phyloP scores from a whole-genome alignment of 345 rosid species.

The Laguncularia racemosa region DNA sequence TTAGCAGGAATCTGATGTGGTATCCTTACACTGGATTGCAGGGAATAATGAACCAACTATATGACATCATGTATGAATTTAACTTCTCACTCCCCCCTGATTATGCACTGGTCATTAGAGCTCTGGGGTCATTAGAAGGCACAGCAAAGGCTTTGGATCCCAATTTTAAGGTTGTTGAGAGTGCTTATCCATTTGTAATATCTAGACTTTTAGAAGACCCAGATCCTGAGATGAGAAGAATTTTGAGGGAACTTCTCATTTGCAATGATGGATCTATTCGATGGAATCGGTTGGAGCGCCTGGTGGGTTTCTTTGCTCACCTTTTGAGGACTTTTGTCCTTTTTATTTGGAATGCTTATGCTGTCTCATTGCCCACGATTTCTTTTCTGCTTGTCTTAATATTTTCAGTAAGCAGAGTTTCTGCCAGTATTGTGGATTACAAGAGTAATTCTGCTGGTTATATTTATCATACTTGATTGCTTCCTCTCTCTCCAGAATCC shows the following conservation, averaged over 20 bases:
- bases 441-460: no score
- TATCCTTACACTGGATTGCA: slow-evolving; percentile 26
- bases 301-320: slow-evolving; percentile 31
- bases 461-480: no score
- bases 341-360: background rate
- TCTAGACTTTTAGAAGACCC: slow-evolving; percentile 90
- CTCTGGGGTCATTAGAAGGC: slow-evolving; percentile 94
- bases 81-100: slow-evolving; percentile 90
- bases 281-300: slow-evolving; percentile 90
- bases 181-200: slow-evolving; percentile 83
- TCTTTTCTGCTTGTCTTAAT: background rate
- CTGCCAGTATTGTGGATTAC: no score
- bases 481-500: no score
- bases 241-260: slow-evolving; percentile 80
- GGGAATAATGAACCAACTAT: slow-evolving; percentile 80
- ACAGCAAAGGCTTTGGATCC: slow-evolving; percentile 92
- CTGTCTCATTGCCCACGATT: background rate
- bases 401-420: no score
- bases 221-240: slow-evolving; percentile 91
- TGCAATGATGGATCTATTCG: slow-evolving; percentile 80
- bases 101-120: slow-evolving; percentile 90
- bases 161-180: slow-evolving; percentile 81
- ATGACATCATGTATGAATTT: slow-evolving; percentile 87
- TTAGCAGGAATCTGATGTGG: background rate
- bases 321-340: background rate